Evolutionary conservation across 2,329 filamentous ascomycete species (phyloP), one percentile per base, ranked within the genome.

Genomic region (Amauroascus verrucosus): DNA sequence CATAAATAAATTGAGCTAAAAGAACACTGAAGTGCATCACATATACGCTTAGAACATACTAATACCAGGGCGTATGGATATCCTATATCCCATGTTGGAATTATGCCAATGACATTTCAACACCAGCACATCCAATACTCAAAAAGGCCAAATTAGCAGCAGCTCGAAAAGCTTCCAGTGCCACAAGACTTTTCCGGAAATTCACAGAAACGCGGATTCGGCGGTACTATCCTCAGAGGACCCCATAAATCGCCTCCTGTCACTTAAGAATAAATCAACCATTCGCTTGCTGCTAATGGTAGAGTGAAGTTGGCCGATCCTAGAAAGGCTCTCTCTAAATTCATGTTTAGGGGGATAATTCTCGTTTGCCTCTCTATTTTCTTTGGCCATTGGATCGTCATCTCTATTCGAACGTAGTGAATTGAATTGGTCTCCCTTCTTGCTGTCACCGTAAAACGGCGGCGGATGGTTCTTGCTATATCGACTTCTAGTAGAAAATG

Each of bases 191-290:
- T 14, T 14, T 30, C 9, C 28, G 37, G 18, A 11, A 35, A 28
- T 37, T 57, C 30, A 60, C 8, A 60, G 41, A 46, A 60, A 60
- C 11, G 57, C 58, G 20, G 58, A 51, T 28, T 60, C 57, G 32
- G 46, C 22, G 14, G 44, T 14, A 11, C 52, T 56, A 35, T 59
- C 58, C 13, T 55, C 57, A 13, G 54, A 51, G 22, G 14, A 33
- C 2, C 35, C 48, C 57, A 45, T 53, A n/a, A 51, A 41, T 32
- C 57, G 55, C 26, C 58, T 55, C 35, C 58, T 54, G 24, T 59
- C 54, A 38, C 56, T 59, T 35, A 60, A 53, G 24, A 60, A 60
- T 48, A 59, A 30, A 52, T 60, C 58, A 45, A 60, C 58, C 58
- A 61, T 61, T 9, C 56, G 55, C 46, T 60, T 61, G 43, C 55